phyloP scores from a whole-genome alignment of 805 yeast genomes.

The Cyberlindnera amylophila region DNA sequence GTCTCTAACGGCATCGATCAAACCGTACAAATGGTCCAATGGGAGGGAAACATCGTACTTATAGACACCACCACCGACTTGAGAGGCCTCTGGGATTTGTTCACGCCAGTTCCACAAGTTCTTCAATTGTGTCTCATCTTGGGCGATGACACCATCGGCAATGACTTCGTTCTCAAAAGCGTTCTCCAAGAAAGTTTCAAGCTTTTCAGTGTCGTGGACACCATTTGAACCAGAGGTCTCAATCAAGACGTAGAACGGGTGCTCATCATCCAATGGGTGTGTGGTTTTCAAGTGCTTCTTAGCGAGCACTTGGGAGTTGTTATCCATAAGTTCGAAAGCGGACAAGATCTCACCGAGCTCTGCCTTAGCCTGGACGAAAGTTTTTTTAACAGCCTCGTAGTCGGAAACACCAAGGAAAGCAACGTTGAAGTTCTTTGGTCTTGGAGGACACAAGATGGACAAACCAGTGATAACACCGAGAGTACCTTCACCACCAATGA shows the following conservation, averaged over 20 bases:
- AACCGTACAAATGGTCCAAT: slow-evolving; percentile 69
- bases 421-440: slow-evolving; percentile 82
- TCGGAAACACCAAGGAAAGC: slow-evolving; percentile 81
- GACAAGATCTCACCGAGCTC: slow-evolving; percentile 84
- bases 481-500: slow-evolving; percentile 93
- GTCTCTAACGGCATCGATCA: slow-evolving; percentile 74
- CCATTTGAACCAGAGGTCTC: slow-evolving; percentile 96
- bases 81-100: slow-evolving; percentile 83
- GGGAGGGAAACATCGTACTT: slow-evolving; percentile 96
- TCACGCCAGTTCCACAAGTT: slow-evolving; percentile 97
- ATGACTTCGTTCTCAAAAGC: slow-evolving; percentile 83
- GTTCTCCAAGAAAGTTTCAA: slow-evolving; percentile 76
- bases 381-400: slow-evolving; percentile 79
- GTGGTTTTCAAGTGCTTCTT: slow-evolving; percentile 52
- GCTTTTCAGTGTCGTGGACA: slow-evolving; percentile 89
- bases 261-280: slow-evolving; percentile 79
- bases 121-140: slow-evolving; percentile 82
- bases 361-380: slow-evolving; percentile 71
- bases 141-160: slow-evolving; percentile 93
- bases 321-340: slow-evolving; percentile 94
- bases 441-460: slow-evolving; percentile 83
- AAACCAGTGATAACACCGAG: slow-evolving; percentile 88
- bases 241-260: slow-evolving; percentile 86
- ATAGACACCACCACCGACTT: slow-evolving; percentile 88
- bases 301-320: slow-evolving; percentile 61